Evolutionary conservation across 768 basidiomycete species (phyloP), one percentile per base, ranked within the genome.

Genomic region (Suillus subaureus): DNA sequence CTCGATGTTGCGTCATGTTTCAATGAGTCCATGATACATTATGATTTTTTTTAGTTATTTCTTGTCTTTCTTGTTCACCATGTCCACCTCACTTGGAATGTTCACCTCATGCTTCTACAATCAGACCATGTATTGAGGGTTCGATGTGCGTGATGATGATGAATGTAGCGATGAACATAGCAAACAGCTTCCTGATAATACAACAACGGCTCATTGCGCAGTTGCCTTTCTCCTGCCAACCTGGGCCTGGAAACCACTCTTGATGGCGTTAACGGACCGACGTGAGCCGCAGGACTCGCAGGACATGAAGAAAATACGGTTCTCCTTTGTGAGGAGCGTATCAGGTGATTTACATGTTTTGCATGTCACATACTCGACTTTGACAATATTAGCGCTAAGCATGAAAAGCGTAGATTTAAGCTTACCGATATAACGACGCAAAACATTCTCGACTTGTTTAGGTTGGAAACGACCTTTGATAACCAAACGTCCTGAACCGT

Each of bases 341-440:
- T 99, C 97, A 54, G 94, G 94, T 1, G 97, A 98, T 81, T 98
- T 99, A 86, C 97, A 99, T 47, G 96, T 99, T 80, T 97, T 97
- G 87, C 97, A 99, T 45, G 96, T 96, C 67, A 98, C 97, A 79
- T 98, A 99, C 81, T 98, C 96, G 67, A 97, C 96, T 97, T 60
- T 70, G 15, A 66, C 51, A 45, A 26, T 42, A 26, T 51, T 39
- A 39, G 40, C 61, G 23, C 49, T 28, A 51, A 51, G 49, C 4
- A 33, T 31, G 52, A 43, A 23, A 61, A 12, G 35, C 21, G 0
- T 61, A 39, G n/a, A 33, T 28, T 31, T 40, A 63, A 54, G 82
- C 90, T 70, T 77, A 96, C 96, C 93, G 72, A 99, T 98, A 78
- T 99, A 99, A 64, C 95, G 88, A 74, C 97, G 86, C 70, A 99